phyloP scores from a whole-genome alignment of 805 yeast genomes.

The Candida fluviatilis region DNA sequence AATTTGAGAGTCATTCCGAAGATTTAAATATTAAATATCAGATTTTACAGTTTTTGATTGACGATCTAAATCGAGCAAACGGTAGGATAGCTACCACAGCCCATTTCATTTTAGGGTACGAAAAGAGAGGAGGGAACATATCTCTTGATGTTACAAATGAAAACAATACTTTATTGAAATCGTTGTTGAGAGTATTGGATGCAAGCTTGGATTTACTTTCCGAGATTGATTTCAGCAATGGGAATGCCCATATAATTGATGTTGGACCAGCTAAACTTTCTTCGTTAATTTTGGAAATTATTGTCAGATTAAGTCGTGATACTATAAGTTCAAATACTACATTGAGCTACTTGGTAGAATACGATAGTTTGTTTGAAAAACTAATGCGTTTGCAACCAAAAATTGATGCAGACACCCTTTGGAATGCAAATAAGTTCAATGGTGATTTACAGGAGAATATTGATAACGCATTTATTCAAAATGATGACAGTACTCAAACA shows the following conservation, averaged over 20 bases:
- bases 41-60: conserved; percentile 54
- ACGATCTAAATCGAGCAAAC: conserved; percentile 38
- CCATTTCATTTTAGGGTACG: conserved; percentile 78
- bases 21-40: conserved; percentile 49
- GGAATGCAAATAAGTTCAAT: conserved; percentile 47
- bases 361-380: conserved; percentile 45
- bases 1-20: conserved; percentile 42
- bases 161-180: conserved; percentile 54
- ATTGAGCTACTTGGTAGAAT: conserved; percentile 49
- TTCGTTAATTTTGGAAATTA: conserved; percentile 53
- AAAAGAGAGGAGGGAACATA: conserved; percentile 40
- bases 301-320: conserved; percentile 59
- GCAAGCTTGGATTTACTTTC: conserved; percentile 42
- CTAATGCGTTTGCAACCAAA: conserved; percentile 51
- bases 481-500: conserved; percentile 42
- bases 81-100: conserved; percentile 50
- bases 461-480: conserved; percentile 30
- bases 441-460: conserved; percentile 29
- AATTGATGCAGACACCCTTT: conserved; percentile 49
- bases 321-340: conserved; percentile 49
- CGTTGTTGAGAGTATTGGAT: conserved; percentile 48
- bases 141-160: conserved; percentile 44
- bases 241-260: conserved; percentile 36
- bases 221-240: conserved; percentile 30
- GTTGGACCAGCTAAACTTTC: conserved; percentile 57